Evolutionary conservation across 179 eudicot species (phyloP).

Genomic region (Amaranthus tricolor): DNA sequence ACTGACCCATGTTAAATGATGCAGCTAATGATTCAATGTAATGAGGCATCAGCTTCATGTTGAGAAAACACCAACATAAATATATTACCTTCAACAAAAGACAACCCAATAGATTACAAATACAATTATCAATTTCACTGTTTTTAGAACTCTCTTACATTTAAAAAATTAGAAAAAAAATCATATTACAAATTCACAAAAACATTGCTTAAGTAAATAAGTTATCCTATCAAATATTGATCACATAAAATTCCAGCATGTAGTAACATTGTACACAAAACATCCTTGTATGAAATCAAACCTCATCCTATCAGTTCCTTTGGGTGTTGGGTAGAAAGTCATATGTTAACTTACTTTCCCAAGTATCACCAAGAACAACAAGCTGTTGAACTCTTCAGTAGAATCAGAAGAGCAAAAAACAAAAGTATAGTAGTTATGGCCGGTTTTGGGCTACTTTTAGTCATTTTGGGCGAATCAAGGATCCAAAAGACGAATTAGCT

Average conservation of each 20-base stretch:
- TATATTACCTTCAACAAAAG: too few species aligned
- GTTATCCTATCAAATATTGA: neutral
- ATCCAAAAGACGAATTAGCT: too few species aligned
- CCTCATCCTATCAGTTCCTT: neutral
- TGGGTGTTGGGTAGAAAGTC: neutral
- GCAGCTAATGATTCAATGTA: too few species aligned
- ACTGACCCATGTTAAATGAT: too few species aligned
- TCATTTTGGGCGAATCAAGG: too few species aligned
- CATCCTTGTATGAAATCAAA: neutral
- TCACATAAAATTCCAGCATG: slow-evolving; percentile 1
- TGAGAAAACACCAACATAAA: too few species aligned
- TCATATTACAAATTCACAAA: slow-evolving; percentile 15
- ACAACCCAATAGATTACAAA: too few species aligned
- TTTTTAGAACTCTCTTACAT: neutral
- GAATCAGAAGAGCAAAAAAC: slow-evolving; percentile 17
- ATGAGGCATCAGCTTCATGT: too few species aligned
- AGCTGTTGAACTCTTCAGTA: slow-evolving; percentile 50
- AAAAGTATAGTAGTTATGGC: neutral
- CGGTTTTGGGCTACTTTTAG: too few species aligned
- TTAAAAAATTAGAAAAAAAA: neutral
- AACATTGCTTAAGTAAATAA: neutral
- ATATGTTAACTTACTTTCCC: slow-evolving; percentile 11
- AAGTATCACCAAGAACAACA: slow-evolving; percentile 40
- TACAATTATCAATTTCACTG: too few species aligned
- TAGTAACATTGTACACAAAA: slow-evolving; percentile 6